phyloP scores from a whole-genome alignment of 2,329 filamentous ascomycete genomes.

The Xylaria polymorpha region DNA sequence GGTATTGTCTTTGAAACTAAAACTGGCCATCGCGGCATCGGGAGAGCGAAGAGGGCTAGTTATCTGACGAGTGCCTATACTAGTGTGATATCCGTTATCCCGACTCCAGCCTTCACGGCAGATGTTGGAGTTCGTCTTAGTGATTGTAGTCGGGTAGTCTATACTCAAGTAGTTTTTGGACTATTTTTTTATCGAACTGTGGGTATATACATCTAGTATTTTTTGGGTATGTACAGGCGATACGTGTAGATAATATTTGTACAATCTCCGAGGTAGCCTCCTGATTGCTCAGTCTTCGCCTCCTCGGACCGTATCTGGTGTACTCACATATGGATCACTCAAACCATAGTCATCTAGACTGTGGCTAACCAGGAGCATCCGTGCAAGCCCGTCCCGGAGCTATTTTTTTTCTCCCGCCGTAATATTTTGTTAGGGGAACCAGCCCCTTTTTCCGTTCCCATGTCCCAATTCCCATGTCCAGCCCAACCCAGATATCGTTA shows the following conservation, averaged over 20 bases:
- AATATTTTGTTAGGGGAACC: conserved; percentile 19
- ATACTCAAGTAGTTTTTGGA: not conserved
- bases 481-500: conserved; percentile 3
- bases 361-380: conserved; percentile 32
- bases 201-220: conserved; percentile 25
- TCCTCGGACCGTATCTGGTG: conserved; percentile 21
- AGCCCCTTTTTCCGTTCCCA: conserved; percentile 17
- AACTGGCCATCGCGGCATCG: conserved; percentile 1
- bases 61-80: not conserved
- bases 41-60: not conserved
- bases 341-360: conserved; percentile 35
- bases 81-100: not conserved
- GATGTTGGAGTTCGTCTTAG: not conserved
- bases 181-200: not conserved
- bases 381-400: conserved; percentile 6
- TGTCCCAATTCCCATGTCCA: conserved; percentile 1
- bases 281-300: conserved; percentile 1
- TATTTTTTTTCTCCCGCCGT: conserved; percentile 16
- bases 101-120: not conserved
- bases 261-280: conserved; percentile 27
- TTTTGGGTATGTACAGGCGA: conserved; percentile 29
- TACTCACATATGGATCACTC: conserved; percentile 16
- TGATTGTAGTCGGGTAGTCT: not conserved
- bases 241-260: conserved; percentile 25
- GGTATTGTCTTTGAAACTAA: conserved; percentile 12